phyloP scores from a whole-genome alignment of 306 rosid genomes.

The Notholithocarpus densiflorus region DNA sequence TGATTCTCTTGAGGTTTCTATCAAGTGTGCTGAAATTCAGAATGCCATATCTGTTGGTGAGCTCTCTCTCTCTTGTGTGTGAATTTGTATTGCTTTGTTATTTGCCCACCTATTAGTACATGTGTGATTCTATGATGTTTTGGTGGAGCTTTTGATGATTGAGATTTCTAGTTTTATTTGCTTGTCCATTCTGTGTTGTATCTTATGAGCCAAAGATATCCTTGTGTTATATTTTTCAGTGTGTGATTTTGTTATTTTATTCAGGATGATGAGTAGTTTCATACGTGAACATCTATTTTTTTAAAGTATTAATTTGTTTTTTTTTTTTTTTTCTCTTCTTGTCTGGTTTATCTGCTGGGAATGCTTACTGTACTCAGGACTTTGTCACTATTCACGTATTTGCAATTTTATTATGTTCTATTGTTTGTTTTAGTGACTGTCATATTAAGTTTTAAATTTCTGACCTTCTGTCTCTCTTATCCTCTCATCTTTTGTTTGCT shows the following conservation, averaged over 20 bases:
- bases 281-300: background rate
- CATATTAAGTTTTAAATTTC: background rate
- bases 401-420: background rate
- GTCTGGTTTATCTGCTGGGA: background rate
- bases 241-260: background rate
- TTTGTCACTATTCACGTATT: background rate
- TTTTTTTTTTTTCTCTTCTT: background rate
- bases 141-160: background rate
- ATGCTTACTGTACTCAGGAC: background rate
- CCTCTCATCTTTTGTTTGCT: background rate
- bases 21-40: conserved; percentile 64
- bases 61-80: conserved; percentile 2
- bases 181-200: background rate
- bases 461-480: background rate
- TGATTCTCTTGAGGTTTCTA: conserved; percentile 37
- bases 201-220: background rate
- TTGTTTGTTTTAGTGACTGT: background rate
- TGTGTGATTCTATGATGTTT: background rate
- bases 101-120: background rate
- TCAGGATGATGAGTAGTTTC: background rate
- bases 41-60: conserved; percentile 64
- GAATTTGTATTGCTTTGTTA: too few species aligned
- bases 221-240: background rate
- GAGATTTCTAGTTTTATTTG: background rate
- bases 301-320: background rate